phyloP scores from a whole-genome alignment of 306 rosid species.

The Abrus precatorius region DNA sequence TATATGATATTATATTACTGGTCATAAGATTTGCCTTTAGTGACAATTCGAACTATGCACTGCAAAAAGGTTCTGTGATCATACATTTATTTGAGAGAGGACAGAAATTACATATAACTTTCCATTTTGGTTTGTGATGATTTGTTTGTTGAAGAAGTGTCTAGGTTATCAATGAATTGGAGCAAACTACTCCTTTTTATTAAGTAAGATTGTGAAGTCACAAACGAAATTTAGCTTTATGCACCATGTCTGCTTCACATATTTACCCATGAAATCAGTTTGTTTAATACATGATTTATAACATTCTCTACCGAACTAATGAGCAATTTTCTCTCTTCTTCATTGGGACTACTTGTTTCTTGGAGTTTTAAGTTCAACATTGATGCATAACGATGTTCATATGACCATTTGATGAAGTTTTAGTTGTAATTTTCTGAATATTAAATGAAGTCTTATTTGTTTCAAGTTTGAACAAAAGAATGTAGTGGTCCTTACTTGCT shows the following conservation, averaged over 20 bases:
- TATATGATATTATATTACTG: too few species aligned
- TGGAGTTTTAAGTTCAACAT: not conserved
- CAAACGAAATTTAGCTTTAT: not conserved
- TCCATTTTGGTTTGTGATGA: not conserved
- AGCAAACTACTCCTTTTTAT: not conserved
- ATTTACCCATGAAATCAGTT: not conserved
- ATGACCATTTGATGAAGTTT: not conserved
- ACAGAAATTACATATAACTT: not conserved
- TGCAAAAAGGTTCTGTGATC: not conserved
- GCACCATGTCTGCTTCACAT: not conserved
- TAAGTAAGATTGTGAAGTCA: not conserved
- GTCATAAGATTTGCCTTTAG: not conserved
- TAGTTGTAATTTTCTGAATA: not conserved
- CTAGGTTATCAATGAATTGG: not conserved
- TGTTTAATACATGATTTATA: not conserved
- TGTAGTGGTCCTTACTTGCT: not conserved
- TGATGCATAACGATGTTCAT: not conserved
- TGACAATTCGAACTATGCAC: not conserved
- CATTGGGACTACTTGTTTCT: not conserved
- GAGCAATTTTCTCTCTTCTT: not conserved
- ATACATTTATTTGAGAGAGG: not conserved
- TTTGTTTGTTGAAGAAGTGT: not conserved
- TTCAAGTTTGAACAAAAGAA: not conserved
- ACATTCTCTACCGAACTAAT: not conserved
- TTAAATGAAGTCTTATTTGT: not conserved